Base-by-base conservation (phyloP, 2,329 filamentous ascomycete species). In the Gaeumannomyces sp. region DNA sequence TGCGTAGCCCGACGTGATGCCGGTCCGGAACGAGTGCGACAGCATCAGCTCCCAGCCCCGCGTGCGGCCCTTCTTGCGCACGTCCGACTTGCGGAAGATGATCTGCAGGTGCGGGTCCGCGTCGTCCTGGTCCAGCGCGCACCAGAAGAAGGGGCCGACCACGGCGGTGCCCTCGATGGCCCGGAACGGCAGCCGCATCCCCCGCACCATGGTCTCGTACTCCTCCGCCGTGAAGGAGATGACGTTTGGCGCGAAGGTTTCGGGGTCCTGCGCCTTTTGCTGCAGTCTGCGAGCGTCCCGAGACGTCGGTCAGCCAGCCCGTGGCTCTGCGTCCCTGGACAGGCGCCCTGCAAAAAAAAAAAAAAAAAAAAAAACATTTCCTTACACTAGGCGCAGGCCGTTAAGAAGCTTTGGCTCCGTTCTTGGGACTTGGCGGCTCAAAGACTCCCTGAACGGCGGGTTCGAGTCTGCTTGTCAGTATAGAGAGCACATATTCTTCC, bases 91-190 rank as follows among this genome's bases (percentile, higher is more conserved):
- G 29, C 86, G 83, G 71, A 85, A 86, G 66, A 88, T 80, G 69
- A 88, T 83, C 70, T 88, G 85, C 60, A 88, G 74, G 73, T 85
- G 82, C 53, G 81, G 82, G 67, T 86, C 79, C 2, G 80, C 77
- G 63, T 85, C 83, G 68, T 86, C 80, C 66, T 84, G 80, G 70
- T 88, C 84, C 66, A 81, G 78, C 1, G 81, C 78, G 57, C 77
- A 81, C 85, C 85, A 88, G 73, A 88, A 88, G 70, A 87, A 87
- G 1, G 85, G 86, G 0, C 85, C 86, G 19, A 88, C 85, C 14
- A 84, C 80, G 65, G 81, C 81, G 27, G 79, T 82, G 25, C 83
- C 81, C 73, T 89, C 86, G 67, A 89, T 84, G 45, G 78, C 83
- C 11, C 83, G 79, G 69, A 80, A 82, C 1, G 86, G 85, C 59